Conservation (phyloP, 768 basidiomycete species). For the Tulasnella calospora region DNA sequence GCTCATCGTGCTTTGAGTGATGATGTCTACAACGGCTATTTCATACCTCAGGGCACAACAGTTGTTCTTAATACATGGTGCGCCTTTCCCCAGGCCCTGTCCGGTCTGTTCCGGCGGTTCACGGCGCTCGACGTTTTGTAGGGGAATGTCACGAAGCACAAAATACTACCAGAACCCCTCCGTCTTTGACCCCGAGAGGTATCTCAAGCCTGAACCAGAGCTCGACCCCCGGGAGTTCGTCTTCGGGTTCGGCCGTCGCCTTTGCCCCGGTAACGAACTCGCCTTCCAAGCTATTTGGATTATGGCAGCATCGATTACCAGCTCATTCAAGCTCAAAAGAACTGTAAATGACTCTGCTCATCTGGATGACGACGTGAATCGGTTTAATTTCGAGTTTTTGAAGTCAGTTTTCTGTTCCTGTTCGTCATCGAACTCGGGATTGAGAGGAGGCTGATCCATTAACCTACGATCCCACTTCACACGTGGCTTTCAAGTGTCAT, state of each 20-base stretch:
- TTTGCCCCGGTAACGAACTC: neutral
- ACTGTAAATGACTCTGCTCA: neutral
- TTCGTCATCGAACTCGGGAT: neutral
- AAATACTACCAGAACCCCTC: neutral
- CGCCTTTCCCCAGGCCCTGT: neutral
- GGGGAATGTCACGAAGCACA: neutral
- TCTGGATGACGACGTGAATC: neutral
- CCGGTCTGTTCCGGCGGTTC: too few relatives aligned
- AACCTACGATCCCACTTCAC: neutral
- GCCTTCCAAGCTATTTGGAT: neutral
- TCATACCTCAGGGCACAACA: neutral
- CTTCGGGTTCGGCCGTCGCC: conserved; percentile 7
- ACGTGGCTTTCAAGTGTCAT: neutral
- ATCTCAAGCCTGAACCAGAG: neutral
- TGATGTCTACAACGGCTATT: conserved; percentile 25
- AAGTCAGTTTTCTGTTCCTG: neutral
- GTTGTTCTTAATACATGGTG: conserved; percentile 5
- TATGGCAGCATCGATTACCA: neutral
- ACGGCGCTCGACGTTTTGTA: too few relatives aligned
- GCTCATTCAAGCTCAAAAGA: neutral
- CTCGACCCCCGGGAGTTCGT: conserved; percentile 7
- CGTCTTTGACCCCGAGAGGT: conserved; percentile 24
- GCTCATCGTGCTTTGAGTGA: conserved; percentile 19
- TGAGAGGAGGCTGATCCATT: neutral
- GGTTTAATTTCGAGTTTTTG: neutral